Evolutionary conservation across 2,329 filamentous ascomycete genomes (phyloP), one percentile per base, ranked within the genome.

Genomic region (Colletotrichum cordylinicola): DNA sequence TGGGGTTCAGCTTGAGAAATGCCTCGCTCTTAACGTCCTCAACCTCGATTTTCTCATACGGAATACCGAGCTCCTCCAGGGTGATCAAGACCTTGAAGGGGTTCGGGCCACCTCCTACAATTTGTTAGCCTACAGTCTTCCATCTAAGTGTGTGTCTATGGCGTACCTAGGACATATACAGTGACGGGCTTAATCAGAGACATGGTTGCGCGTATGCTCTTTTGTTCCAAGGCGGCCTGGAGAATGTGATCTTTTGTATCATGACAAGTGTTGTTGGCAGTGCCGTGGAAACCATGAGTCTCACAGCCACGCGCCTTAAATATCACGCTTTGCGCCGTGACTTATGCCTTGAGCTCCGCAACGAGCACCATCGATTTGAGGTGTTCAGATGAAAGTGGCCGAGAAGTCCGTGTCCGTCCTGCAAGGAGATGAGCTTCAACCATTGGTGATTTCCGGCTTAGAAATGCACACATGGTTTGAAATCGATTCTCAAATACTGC

Each of bases 11-110:
- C 21, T 68, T 48, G 1, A 76, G 79, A 61, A 78, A 83, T 4
- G 78, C 79, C n/a, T 72, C 70, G 52, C 80, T 71, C 37, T 80
- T 82, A 10, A 80, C 39, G 3, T 80, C 78, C 4, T 79, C 72
- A 21, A 81, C 78, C 3, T 68, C 77, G 58, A 81, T 61, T 64
- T 72, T 75, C 18, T 81, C 81, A 78, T 85, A 85, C 4, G 82
- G 82, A 9, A 86, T 43, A 0, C 78, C 79, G 15, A 85, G 83
- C 73, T 85, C 84, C 58, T 85, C 84, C 8, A 85, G 78, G 16
- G 82, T 37, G 58, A 86, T 81, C 60, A 79, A 58, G 15, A 83
- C 82, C 75, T 85, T 84, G 64, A 75, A 79, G 4, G 80, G 81
- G 68, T 83, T 83, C 35, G 83, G 82, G 78, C 78, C 72, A 78